Percentiles rank a stretch among this genome's conserved stretches.
phyloP scores from a whole-genome alignment of 176 grass and related monocot genomes.

The Canna indica region DNA sequence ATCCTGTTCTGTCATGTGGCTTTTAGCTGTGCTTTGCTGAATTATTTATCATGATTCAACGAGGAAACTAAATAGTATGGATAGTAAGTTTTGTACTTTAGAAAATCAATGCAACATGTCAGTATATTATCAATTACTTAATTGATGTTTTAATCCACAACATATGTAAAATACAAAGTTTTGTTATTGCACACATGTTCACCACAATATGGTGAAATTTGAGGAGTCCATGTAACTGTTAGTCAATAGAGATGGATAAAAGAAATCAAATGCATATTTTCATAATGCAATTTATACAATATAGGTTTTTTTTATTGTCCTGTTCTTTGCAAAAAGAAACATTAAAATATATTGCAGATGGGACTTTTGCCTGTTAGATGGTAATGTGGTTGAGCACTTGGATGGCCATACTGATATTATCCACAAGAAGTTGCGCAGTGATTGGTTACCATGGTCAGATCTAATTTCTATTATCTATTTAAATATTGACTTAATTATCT shows the following conservation, averaged over 20 bases:
- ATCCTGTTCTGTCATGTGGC: not conserved
- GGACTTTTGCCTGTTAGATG: constrained; percentile 89
- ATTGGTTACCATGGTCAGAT: constrained; percentile 94
- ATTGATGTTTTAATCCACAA: not conserved
- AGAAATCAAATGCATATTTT: not conserved
- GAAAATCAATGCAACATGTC: not conserved
- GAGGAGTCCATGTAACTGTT: no score
- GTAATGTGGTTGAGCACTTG: constrained; percentile 75
- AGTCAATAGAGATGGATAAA: not conserved
- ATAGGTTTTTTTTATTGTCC: not conserved
- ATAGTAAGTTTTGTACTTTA: not conserved
- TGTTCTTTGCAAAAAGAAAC: not conserved
- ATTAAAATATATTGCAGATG: constrained; percentile 44
- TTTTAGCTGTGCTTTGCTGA: not conserved
- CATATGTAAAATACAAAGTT: not conserved
- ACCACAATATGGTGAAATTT: no score
- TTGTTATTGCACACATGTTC: no score
- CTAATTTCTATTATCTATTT: not conserved
- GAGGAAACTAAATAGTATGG: not conserved
- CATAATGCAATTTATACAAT: not conserved
- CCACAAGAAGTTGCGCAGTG: constrained; percentile 77
- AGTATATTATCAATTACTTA: not conserved
- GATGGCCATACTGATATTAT: constrained; percentile 95
- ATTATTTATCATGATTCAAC: no score
- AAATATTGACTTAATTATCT: constrained; percentile 17